Evolutionary conservation across 495 filamentous ascomycete genomes (phyloP).

Genomic region (Acidomyces sp.): DNA sequence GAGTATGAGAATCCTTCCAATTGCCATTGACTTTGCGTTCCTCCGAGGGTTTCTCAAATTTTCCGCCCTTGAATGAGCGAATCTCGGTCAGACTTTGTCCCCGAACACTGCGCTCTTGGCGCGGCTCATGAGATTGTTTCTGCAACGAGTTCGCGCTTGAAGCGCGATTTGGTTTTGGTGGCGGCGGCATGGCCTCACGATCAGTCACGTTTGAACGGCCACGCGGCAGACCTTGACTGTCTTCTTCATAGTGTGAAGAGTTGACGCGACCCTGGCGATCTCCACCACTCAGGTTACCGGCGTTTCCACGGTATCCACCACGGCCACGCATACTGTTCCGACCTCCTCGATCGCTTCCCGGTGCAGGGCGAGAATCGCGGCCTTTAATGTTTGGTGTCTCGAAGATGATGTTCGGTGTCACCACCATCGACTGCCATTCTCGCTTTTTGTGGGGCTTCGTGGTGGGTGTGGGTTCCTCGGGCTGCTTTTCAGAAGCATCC

Average conservation of each 20-base stretch:
- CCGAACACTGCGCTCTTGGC: conserved; percentile 1
- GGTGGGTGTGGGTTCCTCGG: conserved; percentile 41
- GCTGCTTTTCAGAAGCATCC: conserved; percentile 42
- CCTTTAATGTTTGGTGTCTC: conserved; percentile 19
- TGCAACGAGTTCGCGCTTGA: conserved; percentile 4
- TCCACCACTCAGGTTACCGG: conserved; percentile 11
- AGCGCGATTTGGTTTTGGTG: conserved; percentile 6
- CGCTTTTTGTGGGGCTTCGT: conserved; percentile 26
- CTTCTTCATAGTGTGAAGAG: conserved; percentile 9
- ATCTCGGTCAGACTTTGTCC: not conserved
- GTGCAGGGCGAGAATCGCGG: conserved; percentile 2
- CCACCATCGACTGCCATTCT: conserved; percentile 42
- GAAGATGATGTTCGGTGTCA: conserved; percentile 56
- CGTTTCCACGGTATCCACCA: conserved; percentile 29
- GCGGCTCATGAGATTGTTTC: conserved; percentile 1
- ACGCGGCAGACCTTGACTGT: not conserved
- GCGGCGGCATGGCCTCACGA: conserved; percentile 16
- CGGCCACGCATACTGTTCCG: conserved; percentile 16
- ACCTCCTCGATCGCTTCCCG: conserved; percentile 6
- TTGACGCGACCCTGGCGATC: conserved; percentile 17
- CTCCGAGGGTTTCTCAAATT: not conserved
- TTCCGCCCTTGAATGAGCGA: not conserved
- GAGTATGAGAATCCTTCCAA: conserved; percentile 1
- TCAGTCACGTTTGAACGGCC: conserved; percentile 1
- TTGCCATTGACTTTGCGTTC: not conserved